Evolutionary conservation across 2,329 filamentous ascomycete species (phyloP).

Genomic region (Xylaria sp.): DNA sequence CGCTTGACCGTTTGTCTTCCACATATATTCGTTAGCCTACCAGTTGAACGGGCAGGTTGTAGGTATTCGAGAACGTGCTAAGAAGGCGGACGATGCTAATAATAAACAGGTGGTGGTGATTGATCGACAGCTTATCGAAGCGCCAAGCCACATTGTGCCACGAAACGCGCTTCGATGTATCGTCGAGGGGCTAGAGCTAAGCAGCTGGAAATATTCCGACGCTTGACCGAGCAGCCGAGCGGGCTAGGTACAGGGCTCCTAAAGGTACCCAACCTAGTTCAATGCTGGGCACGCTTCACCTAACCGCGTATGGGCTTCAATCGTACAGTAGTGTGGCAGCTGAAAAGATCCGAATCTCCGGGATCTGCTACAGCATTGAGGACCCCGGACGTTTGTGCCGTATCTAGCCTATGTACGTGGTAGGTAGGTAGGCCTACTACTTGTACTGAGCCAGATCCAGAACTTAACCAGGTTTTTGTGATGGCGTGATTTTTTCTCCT

Average conservation of each 20-base stretch:
- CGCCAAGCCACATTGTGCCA: neutral
- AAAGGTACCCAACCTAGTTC: too few relatives aligned
- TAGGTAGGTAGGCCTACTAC: too few relatives aligned
- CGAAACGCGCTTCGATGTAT: neutral
- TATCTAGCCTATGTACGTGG: too few relatives aligned
- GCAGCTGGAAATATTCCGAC: neutral
- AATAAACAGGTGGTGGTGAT: neutral
- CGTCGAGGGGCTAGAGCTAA: too few relatives aligned
- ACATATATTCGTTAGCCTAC: neutral
- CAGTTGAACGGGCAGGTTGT: neutral
- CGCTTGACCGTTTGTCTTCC: too few relatives aligned
- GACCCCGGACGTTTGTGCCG: too few relatives aligned
- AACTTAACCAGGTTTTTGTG: too few relatives aligned
- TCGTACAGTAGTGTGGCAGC: neutral
- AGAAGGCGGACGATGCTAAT: neutral
- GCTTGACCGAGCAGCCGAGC: neutral
- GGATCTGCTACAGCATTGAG: neutral
- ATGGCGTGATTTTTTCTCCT: too few relatives aligned
- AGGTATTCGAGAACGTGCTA: neutral
- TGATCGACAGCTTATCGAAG: neutral
- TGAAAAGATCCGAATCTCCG: neutral
- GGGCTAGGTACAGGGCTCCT: too few relatives aligned
- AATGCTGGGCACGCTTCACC: too few relatives aligned
- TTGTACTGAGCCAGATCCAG: too few relatives aligned
- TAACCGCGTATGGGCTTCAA: neutral